These are phyloP conservation scores for Telopea speciosissima DNA, from an alignment of 177 flowering plant species.

Conservation along the genomic window DNA sequence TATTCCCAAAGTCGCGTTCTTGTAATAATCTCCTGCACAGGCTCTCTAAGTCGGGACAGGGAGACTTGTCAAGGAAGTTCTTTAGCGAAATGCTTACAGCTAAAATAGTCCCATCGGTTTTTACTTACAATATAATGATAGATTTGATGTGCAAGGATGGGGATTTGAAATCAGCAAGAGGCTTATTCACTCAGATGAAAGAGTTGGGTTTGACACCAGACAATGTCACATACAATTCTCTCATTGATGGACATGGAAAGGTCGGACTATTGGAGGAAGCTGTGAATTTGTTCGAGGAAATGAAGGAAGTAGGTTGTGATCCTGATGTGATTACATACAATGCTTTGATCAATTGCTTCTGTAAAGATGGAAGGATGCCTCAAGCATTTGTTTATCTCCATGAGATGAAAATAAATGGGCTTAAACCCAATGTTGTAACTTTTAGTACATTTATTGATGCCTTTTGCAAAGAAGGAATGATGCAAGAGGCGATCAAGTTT, in stretches of 20 bases:
- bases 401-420: slow-evolving; percentile 38
- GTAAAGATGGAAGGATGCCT: slow-evolving; percentile 52
- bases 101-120: slow-evolving; percentile 45
- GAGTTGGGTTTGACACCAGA: slow-evolving; percentile 48
- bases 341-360: slow-evolving; percentile 66
- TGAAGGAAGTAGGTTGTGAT: slow-evolving; percentile 51
- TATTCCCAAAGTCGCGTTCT: slow-evolving; percentile 53
- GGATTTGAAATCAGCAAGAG: slow-evolving; percentile 32
- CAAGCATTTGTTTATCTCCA: slow-evolving; percentile 45
- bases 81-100: slow-evolving; percentile 53
- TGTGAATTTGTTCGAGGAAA: slow-evolving; percentile 45
- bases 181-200: slow-evolving; percentile 54
- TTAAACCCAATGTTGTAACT: slow-evolving; percentile 78
- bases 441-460: slow-evolving; percentile 81
- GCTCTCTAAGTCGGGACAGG: slow-evolving; percentile 41
- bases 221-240: slow-evolving; percentile 69
- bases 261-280: slow-evolving; percentile 47
- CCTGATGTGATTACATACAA: slow-evolving; percentile 86
- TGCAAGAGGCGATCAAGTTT: slow-evolving; percentile 61
- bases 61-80: slow-evolving; percentile 37
- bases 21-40: slow-evolving; percentile 58
- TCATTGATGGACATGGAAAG: slow-evolving; percentile 80
- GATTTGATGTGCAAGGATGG: slow-evolving; percentile 55
- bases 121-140: slow-evolving; percentile 77
- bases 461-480: slow-evolving; percentile 80